Evolutionary conservation across 768 basidiomycete species (phyloP).

Genomic region (Termitomyces sp.): DNA sequence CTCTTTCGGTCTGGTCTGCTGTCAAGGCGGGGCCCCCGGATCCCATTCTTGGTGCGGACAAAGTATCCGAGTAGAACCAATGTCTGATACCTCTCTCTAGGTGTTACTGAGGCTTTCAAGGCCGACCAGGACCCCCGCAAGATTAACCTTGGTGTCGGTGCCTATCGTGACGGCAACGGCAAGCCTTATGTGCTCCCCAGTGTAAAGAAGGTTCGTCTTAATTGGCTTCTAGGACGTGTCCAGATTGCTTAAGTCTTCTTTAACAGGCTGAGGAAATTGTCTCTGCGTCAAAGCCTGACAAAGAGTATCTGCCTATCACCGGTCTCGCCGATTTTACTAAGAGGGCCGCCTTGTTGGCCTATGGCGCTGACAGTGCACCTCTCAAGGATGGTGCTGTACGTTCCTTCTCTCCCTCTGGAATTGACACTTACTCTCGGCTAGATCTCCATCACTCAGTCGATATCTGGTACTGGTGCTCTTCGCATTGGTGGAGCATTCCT

Average conservation of each 20-base stretch:
- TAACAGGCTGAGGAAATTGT: constrained; percentile 73
- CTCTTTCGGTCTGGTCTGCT: constrained; percentile 71
- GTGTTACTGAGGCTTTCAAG: constrained; percentile 94
- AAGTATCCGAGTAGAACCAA: constrained; percentile 2
- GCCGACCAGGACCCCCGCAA: constrained; percentile 88
- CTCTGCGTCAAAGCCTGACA: constrained; percentile 63
- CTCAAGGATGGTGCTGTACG: constrained; percentile 68
- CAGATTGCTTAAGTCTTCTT: constrained; percentile 1
- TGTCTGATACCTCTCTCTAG: constrained; percentile 28
- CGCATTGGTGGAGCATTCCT: constrained; percentile 93
- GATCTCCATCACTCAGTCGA: constrained; percentile 87
- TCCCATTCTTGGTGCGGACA: constrained; percentile 76
- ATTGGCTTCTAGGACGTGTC: neutral
- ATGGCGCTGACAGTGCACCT: constrained; percentile 75
- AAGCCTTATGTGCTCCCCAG: constrained; percentile 91
- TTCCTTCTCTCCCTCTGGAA: constrained; percentile 13
- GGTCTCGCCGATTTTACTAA: constrained; percentile 84
- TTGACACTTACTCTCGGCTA: constrained; percentile 23
- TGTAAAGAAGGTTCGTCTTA: constrained; percentile 68
- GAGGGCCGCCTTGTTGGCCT: constrained; percentile 85
- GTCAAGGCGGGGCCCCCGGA: constrained; percentile 90
- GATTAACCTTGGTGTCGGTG: constrained; percentile 97
- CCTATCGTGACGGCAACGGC: constrained; percentile 89
- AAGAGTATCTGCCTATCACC: constrained; percentile 96
- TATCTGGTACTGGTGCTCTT: constrained; percentile 97